Base-by-base conservation (phyloP, 2,329 filamentous ascomycete species). In the Fusarium siculi region DNA sequence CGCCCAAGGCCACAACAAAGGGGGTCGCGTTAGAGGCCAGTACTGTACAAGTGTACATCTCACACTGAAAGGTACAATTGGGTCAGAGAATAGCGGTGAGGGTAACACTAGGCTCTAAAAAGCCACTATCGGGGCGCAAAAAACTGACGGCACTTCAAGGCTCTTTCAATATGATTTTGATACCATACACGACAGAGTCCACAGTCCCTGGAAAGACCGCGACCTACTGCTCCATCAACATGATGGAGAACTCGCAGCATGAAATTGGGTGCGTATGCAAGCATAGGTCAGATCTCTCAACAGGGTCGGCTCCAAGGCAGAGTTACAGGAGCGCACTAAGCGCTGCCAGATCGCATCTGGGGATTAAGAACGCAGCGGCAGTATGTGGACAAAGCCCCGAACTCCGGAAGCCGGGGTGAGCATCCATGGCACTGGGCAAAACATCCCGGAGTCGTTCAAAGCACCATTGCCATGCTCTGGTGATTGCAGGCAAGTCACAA, bases 301-400 rank as follows among this genome's bases (percentile, higher is more conserved):
- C 74, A 73, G 68, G 56, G 58, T 68, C 57, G 42, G 68, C 49
- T 56, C 69, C 66, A 76, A 66, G 75, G 70, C 68, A 77, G 50
- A 77, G 73, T 54, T 57, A 77, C 71, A 78, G 73, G 76, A 76
- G 74, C 64, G 76, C 76, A 78, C 76, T 78, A 78, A 75, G 66
- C 69, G 73, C 74, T 78, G 76, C 76, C 74, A 78, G 76, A 78
- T 78, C 76, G 71, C 74, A 78, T 78, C 76, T 69, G 68, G 73
- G 71, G 74, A 73, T 64, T 68, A 63, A 70, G 68, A 74, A 66
- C 66, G 69, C 73, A 75, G 73, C 76, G 74, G 76, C 73, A 77
- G 73, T 66, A 76, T 75, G 76, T 77, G 72, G 75, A 73, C 74
- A 76, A 70, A 76, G 75, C 70, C 74, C 63, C 72, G 63, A 72